Conservation (phyloP, 352 stramenopile genomes). For the Globisporangium sylvaticum region DNA sequence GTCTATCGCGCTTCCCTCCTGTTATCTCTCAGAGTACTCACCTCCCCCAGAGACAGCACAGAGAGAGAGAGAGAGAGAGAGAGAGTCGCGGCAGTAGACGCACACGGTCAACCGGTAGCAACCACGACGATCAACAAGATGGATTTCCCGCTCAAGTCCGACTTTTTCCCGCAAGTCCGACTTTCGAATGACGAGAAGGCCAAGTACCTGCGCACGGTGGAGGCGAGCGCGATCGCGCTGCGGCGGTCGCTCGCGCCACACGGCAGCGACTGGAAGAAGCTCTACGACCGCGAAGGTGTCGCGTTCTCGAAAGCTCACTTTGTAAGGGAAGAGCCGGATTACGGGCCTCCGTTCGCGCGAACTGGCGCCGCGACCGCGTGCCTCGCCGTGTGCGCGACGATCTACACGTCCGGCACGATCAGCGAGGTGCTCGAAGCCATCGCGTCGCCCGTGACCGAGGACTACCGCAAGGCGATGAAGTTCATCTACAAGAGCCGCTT, state of each 20-base stretch:
- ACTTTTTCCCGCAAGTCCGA: constrained; percentile 65
- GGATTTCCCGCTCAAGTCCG: constrained; percentile 65
- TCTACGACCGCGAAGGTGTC: constrained; percentile 49
- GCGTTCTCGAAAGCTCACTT: constrained; percentile 65
- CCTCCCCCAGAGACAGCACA: no score
- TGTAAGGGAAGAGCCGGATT: constrained; percentile 1
- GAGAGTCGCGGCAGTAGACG: not conserved
- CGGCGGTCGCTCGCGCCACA: constrained; percentile 29
- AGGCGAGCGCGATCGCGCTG: constrained; percentile 37
- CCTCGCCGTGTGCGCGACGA: constrained; percentile 57
- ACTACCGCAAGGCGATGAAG: constrained; percentile 63
- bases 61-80: not conserved
- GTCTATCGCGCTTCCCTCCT: no score
- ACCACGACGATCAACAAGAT: constrained; percentile 21
- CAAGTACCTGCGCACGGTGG: constrained; percentile 41
- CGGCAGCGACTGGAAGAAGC: constrained; percentile 55
- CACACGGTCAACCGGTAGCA: no score
- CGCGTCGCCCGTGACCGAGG: constrained; percentile 54
- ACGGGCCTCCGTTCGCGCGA: not conserved
- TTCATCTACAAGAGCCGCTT: constrained; percentile 59
- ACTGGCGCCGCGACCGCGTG: constrained; percentile 28
- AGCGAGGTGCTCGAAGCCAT: constrained; percentile 65
- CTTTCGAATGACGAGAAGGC: constrained; percentile 41
- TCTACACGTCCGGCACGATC: constrained; percentile 49
- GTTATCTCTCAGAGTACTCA: no score